Conservation (phyloP, 2,329 filamentous ascomycete genomes). For the Sphaerulina populicola region DNA sequence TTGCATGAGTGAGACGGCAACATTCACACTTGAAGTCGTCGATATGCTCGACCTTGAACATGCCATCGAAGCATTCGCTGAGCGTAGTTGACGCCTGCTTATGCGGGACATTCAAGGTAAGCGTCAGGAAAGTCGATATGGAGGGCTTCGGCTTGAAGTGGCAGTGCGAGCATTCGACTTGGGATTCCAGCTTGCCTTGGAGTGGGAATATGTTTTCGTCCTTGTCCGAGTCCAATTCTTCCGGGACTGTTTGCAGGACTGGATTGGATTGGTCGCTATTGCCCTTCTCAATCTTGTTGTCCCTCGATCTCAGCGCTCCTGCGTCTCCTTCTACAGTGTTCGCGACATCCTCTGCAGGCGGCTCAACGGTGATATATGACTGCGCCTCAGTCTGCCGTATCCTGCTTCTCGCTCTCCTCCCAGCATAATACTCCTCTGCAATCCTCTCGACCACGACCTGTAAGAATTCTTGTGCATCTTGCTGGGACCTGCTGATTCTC, state of each 20-base stretch:
- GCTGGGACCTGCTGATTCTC: slow-evolving; percentile 85
- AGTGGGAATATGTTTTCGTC: slow-evolving; percentile 74
- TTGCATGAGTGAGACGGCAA: slow-evolving; percentile 76
- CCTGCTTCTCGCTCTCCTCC: slow-evolving; percentile 59
- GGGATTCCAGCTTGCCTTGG: slow-evolving; percentile 86
- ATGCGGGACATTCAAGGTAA: slow-evolving; percentile 87
- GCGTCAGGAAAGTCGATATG: slow-evolving; percentile 76
- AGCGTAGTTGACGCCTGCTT: slow-evolving; percentile 62
- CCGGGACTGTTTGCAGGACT: slow-evolving; percentile 17
- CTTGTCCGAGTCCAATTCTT: slow-evolving; percentile 32
- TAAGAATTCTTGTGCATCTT: slow-evolving; percentile 95
- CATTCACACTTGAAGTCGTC: slow-evolving; percentile 95
- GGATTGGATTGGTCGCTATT: slow-evolving; percentile 9
- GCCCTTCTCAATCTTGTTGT: slow-evolving; percentile 15
- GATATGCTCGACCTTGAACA: slow-evolving; percentile 91
- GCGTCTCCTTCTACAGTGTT: not conserved
- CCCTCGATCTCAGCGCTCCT: slow-evolving; percentile 9
- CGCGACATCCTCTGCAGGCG: not conserved
- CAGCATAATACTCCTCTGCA: slow-evolving; percentile 89
- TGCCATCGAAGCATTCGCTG: slow-evolving; percentile 80
- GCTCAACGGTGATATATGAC: not conserved
- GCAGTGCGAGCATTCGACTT: slow-evolving; percentile 86
- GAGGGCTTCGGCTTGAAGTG: slow-evolving; percentile 80
- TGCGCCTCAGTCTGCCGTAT: slow-evolving; percentile 34
- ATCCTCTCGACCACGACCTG: slow-evolving; percentile 88